Percentiles rank a stretch among this genome's conserved stretches.
Evolutionary conservation across 768 basidiomycete genomes (phyloP).

Genomic region (Pulveroboletus sp.): DNA sequence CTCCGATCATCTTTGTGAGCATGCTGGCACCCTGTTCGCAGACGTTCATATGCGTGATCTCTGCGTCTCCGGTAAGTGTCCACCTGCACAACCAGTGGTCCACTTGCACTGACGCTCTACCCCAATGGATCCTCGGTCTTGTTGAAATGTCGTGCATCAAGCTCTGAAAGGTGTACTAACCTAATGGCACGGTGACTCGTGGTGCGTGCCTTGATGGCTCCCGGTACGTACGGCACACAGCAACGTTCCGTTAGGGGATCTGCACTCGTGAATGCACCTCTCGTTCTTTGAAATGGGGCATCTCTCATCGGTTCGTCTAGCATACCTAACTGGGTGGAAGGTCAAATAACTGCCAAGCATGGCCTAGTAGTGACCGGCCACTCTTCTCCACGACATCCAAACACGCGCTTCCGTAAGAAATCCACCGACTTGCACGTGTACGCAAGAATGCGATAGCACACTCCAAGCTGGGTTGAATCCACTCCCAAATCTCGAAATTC

Average conservation of each 20-base stretch:
- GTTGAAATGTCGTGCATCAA: constrained; percentile 74
- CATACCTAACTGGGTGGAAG: constrained; percentile 80
- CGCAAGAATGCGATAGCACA: too few relatives aligned
- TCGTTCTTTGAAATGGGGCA: constrained; percentile 77
- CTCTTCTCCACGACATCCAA: constrained; percentile 67
- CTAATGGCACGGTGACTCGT: constrained; percentile 60
- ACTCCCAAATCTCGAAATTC: too few relatives aligned
- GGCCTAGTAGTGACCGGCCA: constrained; percentile 64
- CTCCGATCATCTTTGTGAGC: constrained; percentile 75
- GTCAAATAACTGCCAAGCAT: constrained; percentile 60
- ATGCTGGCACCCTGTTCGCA: constrained; percentile 53
- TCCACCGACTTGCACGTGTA: too few relatives aligned
- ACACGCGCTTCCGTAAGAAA: constrained; percentile 59
- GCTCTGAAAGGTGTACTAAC: constrained; percentile 58
- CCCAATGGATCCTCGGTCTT: constrained; percentile 67
- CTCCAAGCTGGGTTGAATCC: too few relatives aligned
- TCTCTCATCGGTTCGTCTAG: constrained; percentile 73
- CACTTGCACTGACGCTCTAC: neutral
- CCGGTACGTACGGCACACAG: constrained; percentile 62
- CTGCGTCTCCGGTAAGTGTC: constrained; percentile 75
- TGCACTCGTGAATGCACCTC: constrained; percentile 62
- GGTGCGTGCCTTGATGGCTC: constrained; percentile 69
- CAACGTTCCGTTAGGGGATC: constrained; percentile 76
- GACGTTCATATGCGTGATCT: constrained; percentile 74
- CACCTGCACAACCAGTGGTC: constrained; percentile 56